phyloP scores from a whole-genome alignment of 2,329 filamentous ascomycete genomes.

The Fusarium sp. region DNA sequence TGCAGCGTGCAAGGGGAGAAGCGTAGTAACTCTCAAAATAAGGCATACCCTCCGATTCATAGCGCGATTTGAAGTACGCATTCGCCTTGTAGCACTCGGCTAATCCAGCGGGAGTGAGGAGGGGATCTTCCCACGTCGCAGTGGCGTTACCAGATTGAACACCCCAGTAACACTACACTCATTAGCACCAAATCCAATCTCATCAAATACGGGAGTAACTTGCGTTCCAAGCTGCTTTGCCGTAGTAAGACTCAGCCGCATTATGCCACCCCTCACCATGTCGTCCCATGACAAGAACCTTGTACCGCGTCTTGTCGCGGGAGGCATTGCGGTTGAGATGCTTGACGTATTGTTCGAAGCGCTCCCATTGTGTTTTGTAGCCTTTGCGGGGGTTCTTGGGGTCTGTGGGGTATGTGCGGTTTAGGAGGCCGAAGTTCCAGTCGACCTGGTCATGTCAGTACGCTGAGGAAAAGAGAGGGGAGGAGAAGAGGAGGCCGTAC shows the following conservation, averaged over 20 bases:
- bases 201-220: slow-evolving; percentile 44
- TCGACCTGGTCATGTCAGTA: slow-evolving; percentile 56
- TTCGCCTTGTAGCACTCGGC: slow-evolving; percentile 68
- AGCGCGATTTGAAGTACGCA: slow-evolving; percentile 67
- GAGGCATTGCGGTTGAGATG: slow-evolving; percentile 61
- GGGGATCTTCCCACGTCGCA: slow-evolving; percentile 70
- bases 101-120: slow-evolving; percentile 67
- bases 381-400: slow-evolving; percentile 49
- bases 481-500: slow-evolving; percentile 50
- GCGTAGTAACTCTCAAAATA: slow-evolving; percentile 73
- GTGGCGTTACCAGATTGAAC: slow-evolving; percentile 72
- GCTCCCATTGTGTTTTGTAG: slow-evolving; percentile 70
- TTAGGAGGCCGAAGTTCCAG: slow-evolving; percentile 73
- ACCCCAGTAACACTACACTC: slow-evolving; percentile 70
- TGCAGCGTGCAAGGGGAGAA: slow-evolving; percentile 71
- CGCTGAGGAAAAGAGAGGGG: no score
- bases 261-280: slow-evolving; percentile 77
- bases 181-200: not conserved
- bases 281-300: slow-evolving; percentile 74
- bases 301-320: slow-evolving; percentile 65
- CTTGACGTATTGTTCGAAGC: slow-evolving; percentile 68
- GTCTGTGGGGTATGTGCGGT: slow-evolving; percentile 70
- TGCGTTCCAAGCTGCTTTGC: slow-evolving; percentile 76
- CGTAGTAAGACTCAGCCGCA: slow-evolving; percentile 72
- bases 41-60: slow-evolving; percentile 64